Percentiles rank a stretch among this genome's conserved stretches.
Conservation (phyloP, 495 filamentous ascomycete genomes). For the Aspergillus mulundensis region DNA sequence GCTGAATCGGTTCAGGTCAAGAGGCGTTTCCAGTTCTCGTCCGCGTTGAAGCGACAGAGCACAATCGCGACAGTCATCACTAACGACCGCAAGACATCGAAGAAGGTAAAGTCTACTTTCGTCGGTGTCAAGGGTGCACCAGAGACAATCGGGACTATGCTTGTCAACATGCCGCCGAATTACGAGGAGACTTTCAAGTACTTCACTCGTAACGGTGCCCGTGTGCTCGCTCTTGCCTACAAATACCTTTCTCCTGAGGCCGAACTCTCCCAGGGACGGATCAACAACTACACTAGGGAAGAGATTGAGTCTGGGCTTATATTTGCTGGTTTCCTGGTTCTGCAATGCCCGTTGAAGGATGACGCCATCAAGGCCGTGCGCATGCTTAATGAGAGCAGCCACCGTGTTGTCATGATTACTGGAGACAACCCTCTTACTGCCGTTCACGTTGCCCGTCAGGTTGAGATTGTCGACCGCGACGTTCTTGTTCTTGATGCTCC, state of each 20-base stretch:
- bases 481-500: constrained; percentile 93
- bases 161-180: constrained; percentile 73
- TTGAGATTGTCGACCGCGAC: constrained; percentile 96
- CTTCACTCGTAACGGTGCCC: constrained; percentile 90
- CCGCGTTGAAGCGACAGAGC: constrained; percentile 90
- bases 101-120: constrained; percentile 75
- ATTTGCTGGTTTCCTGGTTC: constrained; percentile 93
- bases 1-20: constrained; percentile 79
- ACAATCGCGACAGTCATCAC: constrained; percentile 78
- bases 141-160: constrained; percentile 91
- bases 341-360: constrained; percentile 94
- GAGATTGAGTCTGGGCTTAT: constrained; percentile 79
- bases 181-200: constrained; percentile 99
- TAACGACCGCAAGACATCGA: constrained; percentile 62
- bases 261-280: constrained; percentile 74
- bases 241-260: constrained; percentile 77
- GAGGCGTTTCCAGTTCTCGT: constrained; percentile 97
- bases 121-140: constrained; percentile 95
- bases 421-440: constrained; percentile 97
- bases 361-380: constrained; percentile 89
- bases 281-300: constrained; percentile 90
- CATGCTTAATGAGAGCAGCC: constrained; percentile 98
- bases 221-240: constrained; percentile 90
- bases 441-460: constrained; percentile 89
- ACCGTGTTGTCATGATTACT: constrained; percentile 98